A percentile compares a stretch with the other conserved stretches of the same genome.
Conservation (phyloP, 495 filamentous ascomycete genomes). For the Aspergillus wentii region DNA sequence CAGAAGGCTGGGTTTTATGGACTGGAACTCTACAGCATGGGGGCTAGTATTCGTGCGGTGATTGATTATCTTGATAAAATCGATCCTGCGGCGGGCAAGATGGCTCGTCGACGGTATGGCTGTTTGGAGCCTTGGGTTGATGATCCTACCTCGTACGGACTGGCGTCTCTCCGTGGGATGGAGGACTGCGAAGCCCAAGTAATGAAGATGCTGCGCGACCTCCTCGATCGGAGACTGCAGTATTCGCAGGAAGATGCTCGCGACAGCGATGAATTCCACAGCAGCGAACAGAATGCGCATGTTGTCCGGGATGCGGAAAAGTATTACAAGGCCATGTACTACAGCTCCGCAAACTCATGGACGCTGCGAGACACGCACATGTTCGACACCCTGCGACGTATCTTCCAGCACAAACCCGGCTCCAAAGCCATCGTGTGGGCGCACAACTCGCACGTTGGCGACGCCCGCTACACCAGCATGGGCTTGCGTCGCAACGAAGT, state of each 20-base stretch:
- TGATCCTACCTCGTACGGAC: constrained; percentile 48
- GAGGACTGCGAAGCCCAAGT: constrained; percentile 46
- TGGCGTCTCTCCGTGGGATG: constrained; percentile 40
- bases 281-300: constrained; percentile 51
- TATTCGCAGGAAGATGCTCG: constrained; percentile 22
- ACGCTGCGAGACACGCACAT: constrained; percentile 55
- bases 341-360: constrained; percentile 50
- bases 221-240: constrained; percentile 41
- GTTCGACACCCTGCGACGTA: constrained; percentile 48
- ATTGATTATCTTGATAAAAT: constrained; percentile 48
- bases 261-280: constrained; percentile 50
- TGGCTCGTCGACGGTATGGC: constrained; percentile 41
- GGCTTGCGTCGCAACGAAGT: constrained; percentile 43
- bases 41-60: constrained; percentile 45
- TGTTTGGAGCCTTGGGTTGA: constrained; percentile 48
- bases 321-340: constrained; percentile 58
- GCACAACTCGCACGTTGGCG: constrained; percentile 58
- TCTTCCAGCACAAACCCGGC: constrained; percentile 37
- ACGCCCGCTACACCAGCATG: constrained; percentile 54
- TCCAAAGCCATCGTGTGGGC: constrained; percentile 55
- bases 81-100: constrained; percentile 40
- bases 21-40: constrained; percentile 52
- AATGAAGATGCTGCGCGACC: constrained; percentile 38
- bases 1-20: constrained; percentile 48
- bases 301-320: constrained; percentile 51